These are phyloP conservation scores for Trichophyton rubrum DNA, from an alignment of 2,329 filamentous ascomycete species.

Conservation along the genomic window DNA sequence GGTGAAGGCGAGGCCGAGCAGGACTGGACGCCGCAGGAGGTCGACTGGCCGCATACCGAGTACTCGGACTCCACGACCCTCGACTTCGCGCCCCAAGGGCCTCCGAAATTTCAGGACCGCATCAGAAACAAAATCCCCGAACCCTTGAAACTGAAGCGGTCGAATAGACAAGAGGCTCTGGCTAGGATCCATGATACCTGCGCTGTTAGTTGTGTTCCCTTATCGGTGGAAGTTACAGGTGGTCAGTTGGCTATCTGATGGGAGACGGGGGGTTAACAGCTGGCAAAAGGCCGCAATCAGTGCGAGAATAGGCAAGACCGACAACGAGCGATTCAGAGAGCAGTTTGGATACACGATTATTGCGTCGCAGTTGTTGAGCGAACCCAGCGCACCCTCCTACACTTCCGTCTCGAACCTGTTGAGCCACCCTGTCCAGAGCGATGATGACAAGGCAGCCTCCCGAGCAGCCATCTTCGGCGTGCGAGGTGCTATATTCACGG, in stretches of 20 bases:
- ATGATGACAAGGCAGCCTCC: conserved; percentile 24
- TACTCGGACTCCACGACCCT: conserved; percentile 14
- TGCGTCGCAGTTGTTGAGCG: conserved; percentile 75
- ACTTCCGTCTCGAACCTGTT: conserved; percentile 26
- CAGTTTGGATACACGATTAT: conserved; percentile 89
- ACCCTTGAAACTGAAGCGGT: conserved; percentile 30
- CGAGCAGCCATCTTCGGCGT: conserved; percentile 40
- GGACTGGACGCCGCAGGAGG: conserved; percentile 26
- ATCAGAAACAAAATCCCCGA: conserved; percentile 39
- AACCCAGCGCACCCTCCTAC: conserved; percentile 36
- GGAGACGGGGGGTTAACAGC: background rate
- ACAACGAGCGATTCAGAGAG: conserved; percentile 77
- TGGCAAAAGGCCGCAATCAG: conserved; percentile 49
- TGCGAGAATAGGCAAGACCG: conserved; percentile 51
- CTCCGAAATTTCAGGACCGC: conserved; percentile 37
- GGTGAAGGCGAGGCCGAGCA: conserved; percentile 36
- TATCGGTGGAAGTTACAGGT: background rate
- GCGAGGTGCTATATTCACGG: conserved; percentile 54
- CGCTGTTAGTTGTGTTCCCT: conserved; percentile 28
- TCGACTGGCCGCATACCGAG: conserved; percentile 9
- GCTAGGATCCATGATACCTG: conserved; percentile 35
- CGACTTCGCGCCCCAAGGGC: conserved; percentile 39
- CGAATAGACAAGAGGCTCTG: conserved; percentile 22
- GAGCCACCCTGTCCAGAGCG: conserved; percentile 18
- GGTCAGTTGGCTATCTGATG: background rate